Base-by-base conservation (phyloP, 2,329 filamentous ascomycete genomes). In the Arthrobotrys pseudoclavata region DNA sequence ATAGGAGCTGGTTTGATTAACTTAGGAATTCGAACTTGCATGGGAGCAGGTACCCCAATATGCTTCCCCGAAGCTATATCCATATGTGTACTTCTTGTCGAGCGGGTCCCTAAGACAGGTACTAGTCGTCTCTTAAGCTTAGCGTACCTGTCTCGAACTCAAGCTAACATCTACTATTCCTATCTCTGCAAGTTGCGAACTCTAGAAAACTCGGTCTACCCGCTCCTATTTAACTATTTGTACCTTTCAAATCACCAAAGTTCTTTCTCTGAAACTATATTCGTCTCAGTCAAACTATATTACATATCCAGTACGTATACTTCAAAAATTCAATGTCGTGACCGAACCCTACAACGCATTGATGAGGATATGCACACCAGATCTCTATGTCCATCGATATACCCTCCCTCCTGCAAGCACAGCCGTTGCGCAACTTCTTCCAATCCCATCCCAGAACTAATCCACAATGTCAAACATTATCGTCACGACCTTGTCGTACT, bases 401-500 rank as follows among this genome's bases (percentile, higher is more conserved):
- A 50, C 47, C 47, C 47, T 50, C 47, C 22, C 47, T 24, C 47
- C 47, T 7, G 47, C 50, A 53, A 18, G 24, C 22, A 53, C 20
- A 4, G 20, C 20, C 47, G 20, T 26, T 15, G 2, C 10, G 10
- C 20, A 26, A 26, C 5, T 15, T 26, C 47, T 13, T 15, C 47
- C 47, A 50, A 50, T 50, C 20, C 22, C 6, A 50, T 50, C 13
- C 3, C 47, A 50, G 47, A 4, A 6, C 20, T 45, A 1, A 4
- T 45, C 15, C 42, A 45, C 50, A 18, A 53, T 57, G 52, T 57
- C 52, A 57, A 57, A 57, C 50, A 53, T 53, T 53, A 4, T 26
- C 3, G 24, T 34, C 24, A 6, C 2, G 12, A 9, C 50, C 50
- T 31, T 53, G 50, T 53, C 26, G 5, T 31, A 18, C 15, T 31